phyloP scores from a whole-genome alignment of 208 protist genomes.

The Trypanosoma boissoni region DNA sequence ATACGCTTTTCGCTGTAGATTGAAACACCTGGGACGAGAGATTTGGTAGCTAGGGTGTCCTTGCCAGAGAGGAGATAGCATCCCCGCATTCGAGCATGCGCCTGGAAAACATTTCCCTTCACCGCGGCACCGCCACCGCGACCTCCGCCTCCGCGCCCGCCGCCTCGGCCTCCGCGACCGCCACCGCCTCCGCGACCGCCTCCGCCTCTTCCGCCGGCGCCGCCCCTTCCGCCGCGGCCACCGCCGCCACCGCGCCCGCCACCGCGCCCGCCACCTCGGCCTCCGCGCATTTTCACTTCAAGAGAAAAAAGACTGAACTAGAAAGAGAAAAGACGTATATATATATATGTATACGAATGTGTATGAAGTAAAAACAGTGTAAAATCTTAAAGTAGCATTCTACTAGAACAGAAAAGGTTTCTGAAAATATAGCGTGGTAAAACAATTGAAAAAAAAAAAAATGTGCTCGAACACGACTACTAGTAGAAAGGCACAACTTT shows the following conservation, averaged over 20 bases:
- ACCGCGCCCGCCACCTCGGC: constrained; percentile 35
- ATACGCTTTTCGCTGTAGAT: constrained; percentile 99
- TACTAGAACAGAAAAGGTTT: too few relatives aligned
- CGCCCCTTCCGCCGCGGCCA: constrained; percentile 44
- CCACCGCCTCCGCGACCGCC: constrained; percentile 47
- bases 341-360: constrained; percentile 1
- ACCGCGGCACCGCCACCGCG: constrained; percentile 49
- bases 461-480: background rate
- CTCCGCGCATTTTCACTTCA: constrained; percentile 56
- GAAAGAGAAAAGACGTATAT: constrained; percentile 14
- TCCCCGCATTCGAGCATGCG: constrained; percentile 94
- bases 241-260: constrained; percentile 29
- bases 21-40: constrained; percentile 97
- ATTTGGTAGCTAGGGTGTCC: constrained; percentile 97
- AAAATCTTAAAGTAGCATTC: too few relatives aligned
- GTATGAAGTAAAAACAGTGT: background rate
- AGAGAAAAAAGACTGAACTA: background rate
- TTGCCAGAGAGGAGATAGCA: constrained; percentile 98
- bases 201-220: constrained; percentile 42
- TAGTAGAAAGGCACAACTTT: background rate
- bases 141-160: constrained; percentile 47
- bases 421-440: background rate
- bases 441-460: background rate
- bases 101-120: constrained; percentile 94
- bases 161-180: constrained; percentile 51